Evolutionary conservation across 176 grass and related monocot genomes (phyloP).

Genomic region (Triticum monococcum): DNA sequence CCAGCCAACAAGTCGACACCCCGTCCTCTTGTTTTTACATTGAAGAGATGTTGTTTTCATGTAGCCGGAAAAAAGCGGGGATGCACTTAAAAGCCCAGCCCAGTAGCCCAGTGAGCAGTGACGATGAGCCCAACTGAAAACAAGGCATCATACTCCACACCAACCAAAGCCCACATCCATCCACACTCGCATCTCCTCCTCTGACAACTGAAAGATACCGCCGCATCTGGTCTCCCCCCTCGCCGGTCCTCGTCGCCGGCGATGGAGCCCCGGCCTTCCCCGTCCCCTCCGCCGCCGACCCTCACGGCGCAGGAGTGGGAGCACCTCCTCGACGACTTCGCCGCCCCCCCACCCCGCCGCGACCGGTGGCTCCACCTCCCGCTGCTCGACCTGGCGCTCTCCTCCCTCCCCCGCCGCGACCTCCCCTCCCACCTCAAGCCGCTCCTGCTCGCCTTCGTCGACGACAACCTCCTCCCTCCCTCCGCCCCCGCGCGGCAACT

Average conservation of each 20-base stretch:
- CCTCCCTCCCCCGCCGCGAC: constrained; percentile 84
- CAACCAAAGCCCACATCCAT: constrained; percentile 2
- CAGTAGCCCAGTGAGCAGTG: too few species aligned
- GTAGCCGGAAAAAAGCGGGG: too few species aligned
- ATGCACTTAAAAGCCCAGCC: too few species aligned
- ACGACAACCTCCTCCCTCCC: constrained; percentile 46
- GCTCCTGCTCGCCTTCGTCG: constrained; percentile 53
- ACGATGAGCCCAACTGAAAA: too few species aligned
- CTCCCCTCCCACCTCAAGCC: constrained; percentile 55
- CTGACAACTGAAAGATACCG: too few species aligned
- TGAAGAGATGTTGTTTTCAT: too few species aligned
- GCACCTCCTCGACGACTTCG: constrained; percentile 68
- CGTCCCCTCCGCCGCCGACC: background rate
- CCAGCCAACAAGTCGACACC: too few species aligned
- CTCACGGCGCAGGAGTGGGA: constrained; percentile 75
- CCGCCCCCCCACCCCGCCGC: constrained; percentile 39
- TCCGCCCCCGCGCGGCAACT: constrained; percentile 32
- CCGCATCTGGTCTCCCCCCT: background rate
- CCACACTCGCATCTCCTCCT: background rate
- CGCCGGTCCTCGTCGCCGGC: constrained; percentile 31
- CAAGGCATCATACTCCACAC: background rate
- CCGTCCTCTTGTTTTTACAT: too few species aligned
- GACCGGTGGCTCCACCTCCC: constrained; percentile 64
- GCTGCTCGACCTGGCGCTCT: constrained; percentile 66
- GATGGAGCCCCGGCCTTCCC: constrained; percentile 50